phyloP scores from a whole-genome alignment of 768 basidiomycete genomes.

The Tricholoma sp. region DNA sequence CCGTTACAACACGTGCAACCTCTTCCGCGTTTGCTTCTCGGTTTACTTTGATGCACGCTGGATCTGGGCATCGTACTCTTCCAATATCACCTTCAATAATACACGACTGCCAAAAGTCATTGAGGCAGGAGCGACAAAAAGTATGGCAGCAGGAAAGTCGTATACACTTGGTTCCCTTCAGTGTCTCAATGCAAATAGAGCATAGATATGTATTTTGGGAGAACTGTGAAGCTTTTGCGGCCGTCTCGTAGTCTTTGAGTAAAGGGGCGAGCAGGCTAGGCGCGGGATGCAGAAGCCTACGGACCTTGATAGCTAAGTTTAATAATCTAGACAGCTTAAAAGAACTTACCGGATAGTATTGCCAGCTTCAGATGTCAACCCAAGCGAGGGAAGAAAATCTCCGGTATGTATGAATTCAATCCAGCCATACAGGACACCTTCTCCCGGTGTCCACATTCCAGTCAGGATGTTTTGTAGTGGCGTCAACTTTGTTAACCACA shows the following conservation, averaged over 20 bases:
- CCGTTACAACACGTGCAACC: constrained; percentile 63
- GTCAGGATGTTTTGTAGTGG: constrained; percentile 36
- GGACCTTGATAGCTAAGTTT: constrained; percentile 4
- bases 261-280: constrained; percentile 47
- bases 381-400: constrained; percentile 50
- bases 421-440: constrained; percentile 64
- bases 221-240: constrained; percentile 48
- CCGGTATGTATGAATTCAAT: constrained; percentile 66
- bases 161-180: constrained; percentile 74
- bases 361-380: constrained; percentile 26
- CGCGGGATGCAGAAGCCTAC: constrained; percentile 51
- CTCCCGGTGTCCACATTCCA: constrained; percentile 58
- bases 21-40: constrained; percentile 65
- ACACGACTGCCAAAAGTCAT: constrained; percentile 77
- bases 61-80: constrained; percentile 77
- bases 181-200: constrained; percentile 66
- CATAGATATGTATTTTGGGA: constrained; percentile 63
- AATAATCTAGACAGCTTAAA: not conserved
- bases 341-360: constrained; percentile 35
- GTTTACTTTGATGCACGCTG: constrained; percentile 64
- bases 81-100: constrained; percentile 75
- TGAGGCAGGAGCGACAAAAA: constrained; percentile 78
- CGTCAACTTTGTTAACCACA: constrained; percentile 48
- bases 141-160: constrained; percentile 69
- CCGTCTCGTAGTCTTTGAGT: constrained; percentile 45